phyloP scores from a whole-genome alignment of 2,329 filamentous ascomycete species.

The Aschersonia sp. region DNA sequence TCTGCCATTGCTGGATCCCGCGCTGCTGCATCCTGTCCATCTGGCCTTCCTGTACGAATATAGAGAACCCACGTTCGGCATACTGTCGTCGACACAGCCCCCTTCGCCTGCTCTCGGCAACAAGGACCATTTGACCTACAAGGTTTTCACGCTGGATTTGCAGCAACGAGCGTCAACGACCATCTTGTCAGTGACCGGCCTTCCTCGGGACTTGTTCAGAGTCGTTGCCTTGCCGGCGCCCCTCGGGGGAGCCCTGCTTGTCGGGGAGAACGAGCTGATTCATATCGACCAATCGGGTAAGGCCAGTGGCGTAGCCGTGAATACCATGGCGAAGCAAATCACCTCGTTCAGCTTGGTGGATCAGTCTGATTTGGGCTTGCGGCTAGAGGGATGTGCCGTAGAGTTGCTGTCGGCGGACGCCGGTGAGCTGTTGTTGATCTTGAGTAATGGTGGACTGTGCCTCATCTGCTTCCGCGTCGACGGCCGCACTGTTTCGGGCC shows the following conservation, averaged over 20 bases:
- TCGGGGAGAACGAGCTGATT: constrained; percentile 82
- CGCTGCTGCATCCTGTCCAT: constrained; percentile 76
- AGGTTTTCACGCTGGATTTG: constrained; percentile 88
- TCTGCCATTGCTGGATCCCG: constrained; percentile 75
- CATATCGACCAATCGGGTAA: constrained; percentile 95
- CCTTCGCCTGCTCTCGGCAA: constrained; percentile 67
- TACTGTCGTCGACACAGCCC: constrained; percentile 64
- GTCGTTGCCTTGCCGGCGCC: constrained; percentile 74
- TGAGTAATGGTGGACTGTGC: constrained; percentile 60
- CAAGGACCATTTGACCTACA: constrained; percentile 77
- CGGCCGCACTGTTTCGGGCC: constrained; percentile 77
- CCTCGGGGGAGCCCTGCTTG: constrained; percentile 73
- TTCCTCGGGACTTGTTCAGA: constrained; percentile 77
- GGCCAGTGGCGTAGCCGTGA: constrained; percentile 81
- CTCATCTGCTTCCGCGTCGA: constrained; percentile 75
- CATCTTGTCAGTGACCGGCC: constrained; percentile 68
- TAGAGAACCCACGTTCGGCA: constrained; percentile 91
- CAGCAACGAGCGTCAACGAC: constrained; percentile 88
- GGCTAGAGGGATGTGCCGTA: constrained; percentile 66
- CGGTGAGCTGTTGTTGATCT: constrained; percentile 72
- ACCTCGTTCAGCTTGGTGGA: constrained; percentile 78
- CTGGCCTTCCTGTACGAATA: constrained; percentile 93
- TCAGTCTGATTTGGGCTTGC: constrained; percentile 66
- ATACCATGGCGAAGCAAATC: constrained; percentile 69
- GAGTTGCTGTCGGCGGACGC: constrained; percentile 62